Evolutionary conservation across 1,284 basidiomycete species (phyloP).

Genomic region (Boletus hoseneyae): DNA sequence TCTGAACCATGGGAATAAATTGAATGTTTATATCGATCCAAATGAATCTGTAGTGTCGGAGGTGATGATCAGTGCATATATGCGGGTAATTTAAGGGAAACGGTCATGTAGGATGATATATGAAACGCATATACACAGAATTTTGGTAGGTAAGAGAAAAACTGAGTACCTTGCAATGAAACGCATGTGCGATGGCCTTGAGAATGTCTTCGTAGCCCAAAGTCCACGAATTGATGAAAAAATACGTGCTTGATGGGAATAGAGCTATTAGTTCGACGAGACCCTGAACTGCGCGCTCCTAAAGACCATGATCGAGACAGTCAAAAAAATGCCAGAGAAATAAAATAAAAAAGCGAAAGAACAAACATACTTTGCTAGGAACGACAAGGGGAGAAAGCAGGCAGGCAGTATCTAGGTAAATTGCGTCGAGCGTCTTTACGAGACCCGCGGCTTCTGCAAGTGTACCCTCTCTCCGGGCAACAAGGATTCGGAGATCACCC

Average conservation of each 20-base stretch:
- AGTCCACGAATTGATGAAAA: constrained; percentile 92
- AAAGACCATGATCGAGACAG: neutral
- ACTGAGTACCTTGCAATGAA: constrained; percentile 53
- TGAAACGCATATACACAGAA: neutral
- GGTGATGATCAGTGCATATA: constrained; percentile 16
- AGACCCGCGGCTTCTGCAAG: constrained; percentile 19
- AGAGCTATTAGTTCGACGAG: constrained; percentile 66
- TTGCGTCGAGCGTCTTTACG: constrained; percentile 61
- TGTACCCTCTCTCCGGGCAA: constrained; percentile 28
- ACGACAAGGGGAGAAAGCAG: constrained; percentile 59
- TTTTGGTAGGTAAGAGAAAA: neutral
- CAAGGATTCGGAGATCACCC: constrained; percentile 25
- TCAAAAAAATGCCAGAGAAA: neutral
- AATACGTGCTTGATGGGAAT: constrained; percentile 65
- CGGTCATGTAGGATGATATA: neutral
- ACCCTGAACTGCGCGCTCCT: constrained; percentile 67
- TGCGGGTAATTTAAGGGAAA: too few species aligned
- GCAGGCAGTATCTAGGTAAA: constrained; percentile 84
- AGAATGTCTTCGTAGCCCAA: constrained; percentile 90
- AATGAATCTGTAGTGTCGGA: constrained; percentile 64
- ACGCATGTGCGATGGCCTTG: constrained; percentile 66
- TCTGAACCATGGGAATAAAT: constrained; percentile 64
- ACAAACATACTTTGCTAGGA: constrained; percentile 62
- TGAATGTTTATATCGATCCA: constrained; percentile 81
- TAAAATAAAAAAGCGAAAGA: neutral